Conservation (phyloP, 2,329 filamentous ascomycete species). For the Drechslerella coelobrocha region DNA sequence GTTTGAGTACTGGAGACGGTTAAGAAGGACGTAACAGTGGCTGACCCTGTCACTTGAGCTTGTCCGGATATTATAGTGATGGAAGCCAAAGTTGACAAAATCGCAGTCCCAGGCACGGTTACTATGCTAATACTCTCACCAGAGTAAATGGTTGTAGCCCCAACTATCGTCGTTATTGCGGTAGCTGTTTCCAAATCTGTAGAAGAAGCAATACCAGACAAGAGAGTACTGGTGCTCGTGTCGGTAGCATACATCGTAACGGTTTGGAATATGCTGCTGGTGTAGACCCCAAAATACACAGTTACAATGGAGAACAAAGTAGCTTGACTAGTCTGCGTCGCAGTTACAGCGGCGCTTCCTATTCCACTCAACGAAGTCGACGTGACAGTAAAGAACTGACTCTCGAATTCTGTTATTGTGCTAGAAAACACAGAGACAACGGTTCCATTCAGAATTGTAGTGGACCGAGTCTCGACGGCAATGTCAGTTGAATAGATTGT, state of each 20-base stretch:
- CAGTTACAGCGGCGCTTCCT: background rate
- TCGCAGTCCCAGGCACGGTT: background rate
- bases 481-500: conserved; percentile 1
- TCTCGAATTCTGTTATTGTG: conserved; percentile 1
- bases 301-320: conserved; percentile 1
- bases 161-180: background rate
- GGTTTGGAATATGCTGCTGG: conserved; percentile 4
- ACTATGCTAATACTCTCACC: conserved; percentile 3
- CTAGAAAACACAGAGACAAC: background rate
- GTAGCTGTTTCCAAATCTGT: background rate
- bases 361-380: conserved; percentile 1
- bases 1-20: conserved; percentile 6
- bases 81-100: background rate
- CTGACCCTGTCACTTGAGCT: background rate
- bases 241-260: background rate
- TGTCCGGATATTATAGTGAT: background rate
- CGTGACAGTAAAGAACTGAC: conserved; percentile 8
- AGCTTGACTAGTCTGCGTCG: background rate
- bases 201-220: background rate
- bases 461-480: background rate
- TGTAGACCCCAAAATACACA: background rate
- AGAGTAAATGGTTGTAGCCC: background rate
- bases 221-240: conserved; percentile 6
- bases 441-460: conserved; percentile 3
- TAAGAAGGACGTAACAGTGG: background rate